Percentiles rank a stretch among this genome's conserved stretches.
phyloP scores from a whole-genome alignment of 805 yeast species.

The Wickerhamomyces queroliae region DNA sequence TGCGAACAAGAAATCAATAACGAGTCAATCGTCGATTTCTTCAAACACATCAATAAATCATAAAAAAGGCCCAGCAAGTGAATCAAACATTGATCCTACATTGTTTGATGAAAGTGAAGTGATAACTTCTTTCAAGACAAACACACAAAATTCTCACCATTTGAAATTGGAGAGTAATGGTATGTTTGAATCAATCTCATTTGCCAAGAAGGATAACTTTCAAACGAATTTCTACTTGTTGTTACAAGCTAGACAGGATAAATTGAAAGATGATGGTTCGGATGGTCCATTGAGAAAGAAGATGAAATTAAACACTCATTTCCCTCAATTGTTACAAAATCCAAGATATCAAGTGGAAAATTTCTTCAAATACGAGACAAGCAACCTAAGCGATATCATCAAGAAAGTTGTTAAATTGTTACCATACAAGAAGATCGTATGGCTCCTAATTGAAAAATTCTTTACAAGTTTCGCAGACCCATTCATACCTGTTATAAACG shows the following conservation, averaged over 20 bases:
- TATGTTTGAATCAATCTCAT: constrained; percentile 12
- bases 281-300: constrained; percentile 1
- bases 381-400: constrained; percentile 10
- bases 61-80: background rate
- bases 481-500: constrained; percentile 62
- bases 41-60: background rate
- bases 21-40: background rate
- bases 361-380: constrained; percentile 11
- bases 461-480: constrained; percentile 35
- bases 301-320: constrained; percentile 3
- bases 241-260: constrained; percentile 6
- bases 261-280: background rate
- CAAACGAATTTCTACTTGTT: constrained; percentile 10
- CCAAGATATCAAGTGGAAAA: constrained; percentile 12
- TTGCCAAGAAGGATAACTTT: constrained; percentile 15
- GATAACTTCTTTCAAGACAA: constrained; percentile 8
- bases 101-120: constrained; percentile 10
- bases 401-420: constrained; percentile 32
- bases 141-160: constrained; percentile 9
- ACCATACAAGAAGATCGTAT: constrained; percentile 50
- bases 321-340: constrained; percentile 12
- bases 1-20: background rate
- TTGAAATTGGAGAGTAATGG: constrained; percentile 14
- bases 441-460: constrained; percentile 51
- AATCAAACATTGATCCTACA: constrained; percentile 13